These are phyloP conservation scores for Triangularia verruculosa DNA, from an alignment of 2,329 filamentous ascomycete species.

Conservation along the genomic window DNA sequence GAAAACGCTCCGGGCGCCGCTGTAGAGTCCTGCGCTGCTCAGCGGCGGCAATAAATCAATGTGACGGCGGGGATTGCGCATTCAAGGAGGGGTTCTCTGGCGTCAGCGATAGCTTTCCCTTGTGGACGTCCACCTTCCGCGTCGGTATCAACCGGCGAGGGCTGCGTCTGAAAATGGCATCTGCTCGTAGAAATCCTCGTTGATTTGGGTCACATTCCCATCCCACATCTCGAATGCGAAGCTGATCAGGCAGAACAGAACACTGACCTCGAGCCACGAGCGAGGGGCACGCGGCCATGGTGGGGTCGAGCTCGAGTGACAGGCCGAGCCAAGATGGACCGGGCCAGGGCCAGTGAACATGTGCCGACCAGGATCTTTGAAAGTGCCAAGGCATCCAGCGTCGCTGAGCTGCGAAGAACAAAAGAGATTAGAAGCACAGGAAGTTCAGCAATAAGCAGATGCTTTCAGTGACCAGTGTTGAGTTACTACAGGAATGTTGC, in stretches of 20 bases:
- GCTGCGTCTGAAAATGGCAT: background rate
- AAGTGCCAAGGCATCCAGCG: background rate
- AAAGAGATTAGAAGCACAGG: background rate
- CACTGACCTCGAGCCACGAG: background rate
- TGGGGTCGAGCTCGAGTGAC: background rate
- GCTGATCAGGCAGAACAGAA: background rate
- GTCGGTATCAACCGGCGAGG: background rate
- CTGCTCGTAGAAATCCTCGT: background rate
- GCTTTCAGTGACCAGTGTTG: background rate
- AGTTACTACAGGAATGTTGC: background rate
- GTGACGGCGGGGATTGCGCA: conserved; percentile 18
- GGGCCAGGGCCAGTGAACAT: conserved; percentile 4
- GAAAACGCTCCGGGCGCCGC: background rate
- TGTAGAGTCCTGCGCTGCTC: background rate
- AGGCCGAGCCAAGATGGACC: conserved; percentile 5
- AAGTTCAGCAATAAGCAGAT: background rate
- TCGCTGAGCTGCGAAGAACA: background rate
- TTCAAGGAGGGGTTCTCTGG: conserved; percentile 6
- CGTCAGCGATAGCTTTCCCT: background rate
- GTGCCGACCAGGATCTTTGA: conserved; percentile 5
- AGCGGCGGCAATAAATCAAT: conserved; percentile 14
- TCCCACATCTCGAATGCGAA: background rate
- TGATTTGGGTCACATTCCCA: background rate
- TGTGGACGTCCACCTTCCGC: background rate
- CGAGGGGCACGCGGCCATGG: conserved; percentile 6